Conservation (phyloP, 2,329 filamentous ascomycete species). For the Ramularia endophylla region DNA sequence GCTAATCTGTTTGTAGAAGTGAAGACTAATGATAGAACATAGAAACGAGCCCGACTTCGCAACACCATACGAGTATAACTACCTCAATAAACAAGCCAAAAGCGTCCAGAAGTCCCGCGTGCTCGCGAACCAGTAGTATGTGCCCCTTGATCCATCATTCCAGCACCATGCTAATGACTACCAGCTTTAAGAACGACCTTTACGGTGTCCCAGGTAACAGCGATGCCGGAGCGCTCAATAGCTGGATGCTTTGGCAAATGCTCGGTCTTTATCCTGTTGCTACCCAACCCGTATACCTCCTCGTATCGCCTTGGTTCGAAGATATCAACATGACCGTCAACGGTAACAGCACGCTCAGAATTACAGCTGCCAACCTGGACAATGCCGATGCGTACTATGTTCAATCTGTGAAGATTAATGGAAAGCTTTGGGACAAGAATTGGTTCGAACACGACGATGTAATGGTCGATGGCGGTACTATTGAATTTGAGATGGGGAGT, state of each 20-base stretch:
- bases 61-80: conserved; percentile 30
- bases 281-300: conserved; percentile 32
- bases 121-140: conserved; percentile 24
- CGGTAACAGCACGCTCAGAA: conserved; percentile 36
- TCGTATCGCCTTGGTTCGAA: conserved; percentile 22
- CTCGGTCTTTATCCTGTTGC: conserved; percentile 30
- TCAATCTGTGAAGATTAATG: conserved; percentile 50
- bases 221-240: conserved; percentile 30
- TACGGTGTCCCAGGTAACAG: conserved; percentile 29
- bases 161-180: too few species aligned
- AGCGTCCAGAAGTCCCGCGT: conserved; percentile 20
- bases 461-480: conserved; percentile 38
- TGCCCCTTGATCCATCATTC: neutral
- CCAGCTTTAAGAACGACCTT: conserved; percentile 22
- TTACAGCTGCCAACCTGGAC: conserved; percentile 42
- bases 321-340: conserved; percentile 29
- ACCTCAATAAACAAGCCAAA: conserved; percentile 28
- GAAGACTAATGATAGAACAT: neutral
- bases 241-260: conserved; percentile 31
- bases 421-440: conserved; percentile 46
- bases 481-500: conserved; percentile 45
- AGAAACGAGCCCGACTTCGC: conserved; percentile 31
- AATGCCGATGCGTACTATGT: conserved; percentile 45
- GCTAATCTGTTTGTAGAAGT: neutral
- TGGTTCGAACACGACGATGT: conserved; percentile 52